Evolutionary conservation across 345 rosid species (phyloP), one percentile per base, ranked within the genome.

Genomic region (Ceriops zippeliana): DNA sequence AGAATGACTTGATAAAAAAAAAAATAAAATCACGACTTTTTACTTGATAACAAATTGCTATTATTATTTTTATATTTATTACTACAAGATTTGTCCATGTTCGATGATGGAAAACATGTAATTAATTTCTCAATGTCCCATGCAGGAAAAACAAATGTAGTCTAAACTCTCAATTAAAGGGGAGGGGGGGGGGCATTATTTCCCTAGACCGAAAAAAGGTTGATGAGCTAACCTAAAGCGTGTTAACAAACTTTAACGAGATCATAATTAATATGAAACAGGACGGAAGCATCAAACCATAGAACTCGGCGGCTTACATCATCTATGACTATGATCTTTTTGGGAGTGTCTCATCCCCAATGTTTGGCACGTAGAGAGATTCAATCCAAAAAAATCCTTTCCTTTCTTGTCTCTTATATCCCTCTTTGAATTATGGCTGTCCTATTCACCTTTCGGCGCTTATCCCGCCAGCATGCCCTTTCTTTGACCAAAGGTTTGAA

Each of bases 381-480:
- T 65, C 63, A 66, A 73, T 69, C 63, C 53, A 68, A 70, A 76
- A 76, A 24, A 76, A 34, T 47, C 7, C 15, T 19, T 70, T 70
- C 79, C 71, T 76, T 78, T 75, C 69, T 71, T 73, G 83, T 75
- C 77, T 58, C 81, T 73, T 63, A 51, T 35, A 54, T 62, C 24
- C 71, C 68, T 66, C 57, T 61, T 1, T 67, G 46, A 61, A 78
- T 71, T 60, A 69, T 73, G 62, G 10, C 27, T 9, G 11, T 46
- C 65, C 66, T 54, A 28, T 60, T 70, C 38, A 71, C 77, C 87
- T 84, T 84, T 84, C 85, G 83, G 87, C 87, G 85, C 82, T 67
- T 67, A 58, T 69, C 60, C 72, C 81, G 66, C 46, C 72, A 66
- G 61, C 57, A 31, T 52, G 60, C 72, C 67, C 15, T 53, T 22